Conservation (phyloP, 2,329 filamentous ascomycete species). For the Metarhizium humberi region DNA sequence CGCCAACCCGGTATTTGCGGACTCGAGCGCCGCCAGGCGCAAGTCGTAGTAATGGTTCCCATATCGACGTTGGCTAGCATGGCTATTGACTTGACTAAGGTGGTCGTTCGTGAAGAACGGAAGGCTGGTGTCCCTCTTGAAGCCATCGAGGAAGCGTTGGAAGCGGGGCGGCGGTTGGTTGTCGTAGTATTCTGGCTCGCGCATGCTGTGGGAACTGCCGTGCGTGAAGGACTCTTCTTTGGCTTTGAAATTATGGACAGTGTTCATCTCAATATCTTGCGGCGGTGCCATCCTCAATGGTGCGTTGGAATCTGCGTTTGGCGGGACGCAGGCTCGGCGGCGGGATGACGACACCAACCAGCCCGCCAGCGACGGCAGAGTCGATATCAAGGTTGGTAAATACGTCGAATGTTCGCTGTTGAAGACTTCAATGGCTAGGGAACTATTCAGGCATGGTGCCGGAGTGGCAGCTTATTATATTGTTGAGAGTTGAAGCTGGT, state of each 20-base stretch:
- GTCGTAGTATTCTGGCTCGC: conserved; percentile 39
- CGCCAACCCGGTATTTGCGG: conserved; percentile 65
- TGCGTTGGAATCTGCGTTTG: not conserved
- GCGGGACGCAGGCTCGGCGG: not conserved
- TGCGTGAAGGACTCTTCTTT: conserved; percentile 47
- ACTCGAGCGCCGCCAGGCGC: conserved; percentile 56
- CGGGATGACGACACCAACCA: not conserved
- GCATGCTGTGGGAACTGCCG: conserved; percentile 42
- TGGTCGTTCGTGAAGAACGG: conserved; percentile 37
- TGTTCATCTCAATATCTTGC: conserved; percentile 45
- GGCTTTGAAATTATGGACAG: conserved; percentile 45
- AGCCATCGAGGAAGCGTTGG: conserved; percentile 47
- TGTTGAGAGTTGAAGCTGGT: not conserved
- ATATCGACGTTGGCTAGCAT: conserved; percentile 8
- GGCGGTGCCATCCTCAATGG: conserved; percentile 27
- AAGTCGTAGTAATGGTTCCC: conserved; percentile 45
- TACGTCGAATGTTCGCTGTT: not conserved
- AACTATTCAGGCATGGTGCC: not conserved
- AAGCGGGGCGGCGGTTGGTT: conserved; percentile 25
- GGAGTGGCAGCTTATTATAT: not conserved
- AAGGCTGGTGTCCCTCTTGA: conserved; percentile 49
- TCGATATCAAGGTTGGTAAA: not conserved
- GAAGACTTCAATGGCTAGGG: not conserved
- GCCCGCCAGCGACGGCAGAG: not conserved
- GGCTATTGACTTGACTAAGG: conserved; percentile 24